phyloP scores from a whole-genome alignment of 495 filamentous ascomycete species.

The Amniculicola lignicola region DNA sequence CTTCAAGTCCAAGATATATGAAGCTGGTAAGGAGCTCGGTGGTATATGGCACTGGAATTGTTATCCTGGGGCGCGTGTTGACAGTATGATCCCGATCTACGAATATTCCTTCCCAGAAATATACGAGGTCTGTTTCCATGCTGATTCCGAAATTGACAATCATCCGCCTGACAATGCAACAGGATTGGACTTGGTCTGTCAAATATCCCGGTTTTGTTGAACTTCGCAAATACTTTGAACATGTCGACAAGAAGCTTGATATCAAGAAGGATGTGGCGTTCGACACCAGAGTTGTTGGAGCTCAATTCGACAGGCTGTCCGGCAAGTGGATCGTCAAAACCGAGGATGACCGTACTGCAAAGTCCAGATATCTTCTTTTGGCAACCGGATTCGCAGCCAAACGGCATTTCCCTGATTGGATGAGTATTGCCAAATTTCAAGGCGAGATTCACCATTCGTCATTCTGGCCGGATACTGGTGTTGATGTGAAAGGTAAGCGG shows the following conservation, averaged over 20 bases:
- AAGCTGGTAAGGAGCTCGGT: constrained; percentile 49
- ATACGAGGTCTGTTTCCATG: constrained; percentile 41
- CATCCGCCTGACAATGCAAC: too few relatives aligned
- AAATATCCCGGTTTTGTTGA: constrained; percentile 44
- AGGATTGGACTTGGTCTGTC: constrained; percentile 49
- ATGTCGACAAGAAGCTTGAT: constrained; percentile 45
- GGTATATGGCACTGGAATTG: constrained; percentile 52
- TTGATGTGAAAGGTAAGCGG: constrained; percentile 52
- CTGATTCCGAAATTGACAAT: too few relatives aligned
- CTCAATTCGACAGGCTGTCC: constrained; percentile 40
- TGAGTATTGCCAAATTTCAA: constrained; percentile 43
- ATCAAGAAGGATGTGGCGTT: constrained; percentile 47
- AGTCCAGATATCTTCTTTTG: constrained; percentile 39
- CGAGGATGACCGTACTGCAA: constrained; percentile 36
- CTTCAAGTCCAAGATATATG: constrained; percentile 46
- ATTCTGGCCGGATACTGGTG: constrained; percentile 51
- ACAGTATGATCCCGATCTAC: constrained; percentile 45
- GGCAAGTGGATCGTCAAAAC: constrained; percentile 43
- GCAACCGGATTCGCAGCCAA: constrained; percentile 45
- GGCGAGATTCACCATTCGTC: constrained; percentile 51
- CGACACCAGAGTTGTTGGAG: constrained; percentile 43
- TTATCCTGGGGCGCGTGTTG: constrained; percentile 48
- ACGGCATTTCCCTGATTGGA: constrained; percentile 40
- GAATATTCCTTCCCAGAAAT: constrained; percentile 43
- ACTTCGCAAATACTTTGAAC: constrained; percentile 46